Base-by-base conservation (phyloP, 495 filamentous ascomycete genomes). In the Parachaetomium inaequale region DNA sequence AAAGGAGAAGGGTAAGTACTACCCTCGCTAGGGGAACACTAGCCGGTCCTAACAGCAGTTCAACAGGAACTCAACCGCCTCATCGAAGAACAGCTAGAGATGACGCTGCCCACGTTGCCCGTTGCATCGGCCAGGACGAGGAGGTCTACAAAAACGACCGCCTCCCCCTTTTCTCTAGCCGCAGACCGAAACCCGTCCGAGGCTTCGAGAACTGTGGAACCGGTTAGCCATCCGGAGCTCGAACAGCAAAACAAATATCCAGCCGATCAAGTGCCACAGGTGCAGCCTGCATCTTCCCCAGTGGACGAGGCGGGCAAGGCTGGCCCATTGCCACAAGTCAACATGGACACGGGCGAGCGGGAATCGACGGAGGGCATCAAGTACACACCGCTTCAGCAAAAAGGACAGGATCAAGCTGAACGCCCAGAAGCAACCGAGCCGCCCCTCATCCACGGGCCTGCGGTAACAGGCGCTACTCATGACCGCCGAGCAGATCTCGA, bases 51-150 rank as follows among this genome's bases (percentile, higher is more conserved):
- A 31, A 69, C 46, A 38, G 63, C 23, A 14, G 1, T 31, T 45
- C 19, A 14, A 26, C 31, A 76, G 74, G 73, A 76, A 47, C 59
- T 76, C 21, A 76, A 76, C 43, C 70, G 64, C 4, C 66, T 68
- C 25, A 71, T 76, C 29, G 74, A 75, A 36, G 74, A 74, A 19
- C 63, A 73, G 54, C 60, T 76, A 4, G 60, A 69, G 61, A 63
- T 62, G 23, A 55, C 73, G 0, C 10, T 72, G 21, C 65, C 67
- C 0, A 21, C 63, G 11, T 12, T 61, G 1, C 55, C 55, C 8
- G 43, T 23, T n/a, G 7, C 51, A 1, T 67, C 66, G 7, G 54
- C 46, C 0, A 63, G 72, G 15, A 42, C 58, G 25, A 57, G 64
- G 36, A 64, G 63, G 51, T 49, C 57, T 14, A 63, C 31, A 3